A percentile compares a stretch with the other conserved stretches of the same genome.
Evolutionary conservation across 2,329 filamentous ascomycete genomes (phyloP).

Genomic region (Neofusicoccum umdonicola): DNA sequence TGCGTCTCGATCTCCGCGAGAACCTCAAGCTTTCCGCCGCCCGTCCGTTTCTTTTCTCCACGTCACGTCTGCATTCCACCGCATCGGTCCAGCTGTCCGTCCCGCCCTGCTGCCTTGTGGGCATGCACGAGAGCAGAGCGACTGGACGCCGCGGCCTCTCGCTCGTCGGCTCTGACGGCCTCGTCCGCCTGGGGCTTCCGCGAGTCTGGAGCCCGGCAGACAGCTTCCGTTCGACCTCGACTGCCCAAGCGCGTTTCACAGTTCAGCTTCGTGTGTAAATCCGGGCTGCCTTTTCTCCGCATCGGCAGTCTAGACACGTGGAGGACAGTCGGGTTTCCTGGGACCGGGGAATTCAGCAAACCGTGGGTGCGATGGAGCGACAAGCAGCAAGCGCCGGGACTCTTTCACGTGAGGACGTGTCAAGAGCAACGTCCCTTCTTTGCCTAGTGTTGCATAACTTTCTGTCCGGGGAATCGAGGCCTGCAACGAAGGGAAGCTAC

Average conservation of each 20-base stretch:
- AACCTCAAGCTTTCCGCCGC: neutral
- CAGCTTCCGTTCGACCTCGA: too few species aligned
- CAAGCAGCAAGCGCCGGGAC: neutral
- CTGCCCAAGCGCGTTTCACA: neutral
- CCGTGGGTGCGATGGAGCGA: neutral
- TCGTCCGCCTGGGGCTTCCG: neutral
- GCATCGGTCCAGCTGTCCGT: neutral
- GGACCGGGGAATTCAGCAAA: neutral
- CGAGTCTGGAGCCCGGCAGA: too few species aligned
- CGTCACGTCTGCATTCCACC: neutral
- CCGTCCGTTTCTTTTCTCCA: neutral
- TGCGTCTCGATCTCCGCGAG: neutral
- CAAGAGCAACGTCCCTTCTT: neutral
- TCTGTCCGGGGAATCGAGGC: neutral
- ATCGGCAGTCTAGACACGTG: neutral
- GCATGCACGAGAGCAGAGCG: neutral
- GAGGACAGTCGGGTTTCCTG: neutral
- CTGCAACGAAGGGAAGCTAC: neutral
- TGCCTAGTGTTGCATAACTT: slow-evolving; percentile 7
- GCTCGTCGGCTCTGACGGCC: neutral
- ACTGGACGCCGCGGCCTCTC: neutral
- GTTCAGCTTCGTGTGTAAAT: neutral
- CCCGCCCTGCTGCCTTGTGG: neutral
- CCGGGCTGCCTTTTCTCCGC: neutral
- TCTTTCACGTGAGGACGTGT: neutral